Evolutionary conservation across 2,329 filamentous ascomycete species (phyloP), one percentile per base, ranked within the genome.

Genomic region (Fusarium lyarnte): DNA sequence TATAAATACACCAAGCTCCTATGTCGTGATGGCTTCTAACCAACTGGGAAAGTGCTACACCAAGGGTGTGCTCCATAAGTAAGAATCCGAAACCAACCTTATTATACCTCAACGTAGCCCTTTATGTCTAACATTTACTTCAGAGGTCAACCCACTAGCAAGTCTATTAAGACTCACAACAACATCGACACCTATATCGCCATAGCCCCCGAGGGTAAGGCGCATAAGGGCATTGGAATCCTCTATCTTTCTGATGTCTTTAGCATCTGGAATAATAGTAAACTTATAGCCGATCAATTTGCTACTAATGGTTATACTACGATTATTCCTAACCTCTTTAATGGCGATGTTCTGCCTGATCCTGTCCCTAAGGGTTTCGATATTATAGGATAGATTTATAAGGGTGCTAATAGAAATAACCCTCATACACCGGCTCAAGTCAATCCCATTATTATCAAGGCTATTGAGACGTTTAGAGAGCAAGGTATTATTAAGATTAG

Each of bases 381-480:
- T 58, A 35, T 84, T 39, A 63, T 77, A 51, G 57, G 64, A 16
- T 84, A 81, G 81, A 46, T 84, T 25, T 52, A 38, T 17, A 59
- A 84, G 39, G 87, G 87, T 47, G 78, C 79, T 36, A 80, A 80
- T 66, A 86, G 86, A 70, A 80, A 87, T 49, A 87, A 84, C 77
- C 87, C 83, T 13, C 82, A 84, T 66, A 78, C 72, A 21, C 55
- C 73, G 42, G 77, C 79, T 58, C 27, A 68, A 5, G 62, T 83
- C 23, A 82, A 84, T 58, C 77, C 79, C 42, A 73, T 83, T 23
- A 69, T 81, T 38, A 69, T 78, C 38, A 74, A 78, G 38, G 78
- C 75, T 39, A 79, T 92, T 77, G 87, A 89, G 78, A 85, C 88
- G 60, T 78, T 94, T 57, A 87, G 79, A 57, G 81, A 82, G n/a